Evolutionary conservation across 2,329 filamentous ascomycete species (phyloP), one percentile per base, ranked within the genome.

Genomic region (Ascochyta rabiei): DNA sequence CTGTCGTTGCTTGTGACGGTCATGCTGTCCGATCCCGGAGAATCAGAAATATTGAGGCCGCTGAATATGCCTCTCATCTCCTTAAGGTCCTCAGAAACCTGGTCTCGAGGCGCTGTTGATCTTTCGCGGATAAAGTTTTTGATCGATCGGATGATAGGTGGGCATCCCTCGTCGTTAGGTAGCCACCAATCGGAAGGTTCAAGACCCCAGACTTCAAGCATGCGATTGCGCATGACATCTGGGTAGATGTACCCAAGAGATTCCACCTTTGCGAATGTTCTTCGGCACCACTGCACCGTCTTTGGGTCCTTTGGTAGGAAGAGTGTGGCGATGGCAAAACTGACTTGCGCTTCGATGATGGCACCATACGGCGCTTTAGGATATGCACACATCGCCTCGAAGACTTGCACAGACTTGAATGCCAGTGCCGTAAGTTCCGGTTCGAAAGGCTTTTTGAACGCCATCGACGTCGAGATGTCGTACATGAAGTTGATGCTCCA

Each of bases 131-230:
- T 90, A 75, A 96, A 93, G 37, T 86, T 84, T 18, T 93, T 88
- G 57, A 96, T 87, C 48, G 84, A 88, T 46, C 87, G 87, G 48
- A 97, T 81, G 37, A 96, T 84, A 0, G 85, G 84, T 10, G 85
- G 88, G 66, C 89, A 89, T 1, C 85, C 86, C 77, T 93, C 89
- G 59, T 91, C 85, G 71, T 95, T 84, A 2, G 92, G 90, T 2
- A 97, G 83, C 95, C 95, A 99, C 91, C 92, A 97, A 53, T 88
- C 82, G 39, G 85, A 84, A 48, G 92, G 86, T 18, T 87, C 86
- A 13, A 90, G 84, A 56, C 84, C 80, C 81, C 95, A 96, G 21
- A 91, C 74, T 41, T 89, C 83, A 28, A 89, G 86, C 83, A 98
- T 89, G 61, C 88, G 87, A 28, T 78, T 81, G 53, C 93, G 88